Percentiles rank a stretch among this genome's conserved stretches.
These are phyloP conservation scores for Gentiana straminea DNA, from an alignment of 257 asterid species.

Conservation along the genomic window DNA sequence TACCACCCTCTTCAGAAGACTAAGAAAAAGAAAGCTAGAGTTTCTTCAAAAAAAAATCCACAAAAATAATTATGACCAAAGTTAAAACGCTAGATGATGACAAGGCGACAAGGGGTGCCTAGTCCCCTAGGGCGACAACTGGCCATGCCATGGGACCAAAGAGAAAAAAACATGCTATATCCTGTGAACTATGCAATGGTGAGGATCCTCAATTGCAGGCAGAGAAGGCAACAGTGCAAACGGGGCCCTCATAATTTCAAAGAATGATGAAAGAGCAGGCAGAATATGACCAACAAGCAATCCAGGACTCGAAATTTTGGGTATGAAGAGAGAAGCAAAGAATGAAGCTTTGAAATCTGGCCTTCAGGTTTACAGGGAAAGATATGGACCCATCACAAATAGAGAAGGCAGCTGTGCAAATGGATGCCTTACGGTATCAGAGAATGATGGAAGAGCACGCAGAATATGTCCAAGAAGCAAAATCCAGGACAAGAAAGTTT, in stretches of 20 bases:
- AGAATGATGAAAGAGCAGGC: constrained; percentile 98
- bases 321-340: constrained; percentile 55
- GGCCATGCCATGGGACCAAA: constrained; percentile 47
- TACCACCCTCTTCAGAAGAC: no score
- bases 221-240: constrained; percentile 91
- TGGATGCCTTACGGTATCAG: no score
- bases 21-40: no score
- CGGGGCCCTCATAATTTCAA: constrained; percentile 95
- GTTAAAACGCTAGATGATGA: no score
- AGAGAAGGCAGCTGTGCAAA: no score
- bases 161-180: constrained; percentile 86
- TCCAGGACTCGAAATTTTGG: constrained; percentile 47
- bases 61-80: no score
- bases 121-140: no score
- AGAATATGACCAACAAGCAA: constrained; percentile 74
- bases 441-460: no score
- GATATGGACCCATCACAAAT: constrained; percentile 38
- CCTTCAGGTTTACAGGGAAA: constrained; percentile 43
- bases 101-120: no score
- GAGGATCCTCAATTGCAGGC: constrained; percentile 90
- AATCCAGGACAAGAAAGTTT: no score
- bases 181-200: constrained; percentile 98
- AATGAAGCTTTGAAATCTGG: constrained; percentile 44
- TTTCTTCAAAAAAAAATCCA: no score
- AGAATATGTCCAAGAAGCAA: no score